phyloP scores from a whole-genome alignment of 768 basidiomycete species.

The Tulasnella calospora region DNA sequence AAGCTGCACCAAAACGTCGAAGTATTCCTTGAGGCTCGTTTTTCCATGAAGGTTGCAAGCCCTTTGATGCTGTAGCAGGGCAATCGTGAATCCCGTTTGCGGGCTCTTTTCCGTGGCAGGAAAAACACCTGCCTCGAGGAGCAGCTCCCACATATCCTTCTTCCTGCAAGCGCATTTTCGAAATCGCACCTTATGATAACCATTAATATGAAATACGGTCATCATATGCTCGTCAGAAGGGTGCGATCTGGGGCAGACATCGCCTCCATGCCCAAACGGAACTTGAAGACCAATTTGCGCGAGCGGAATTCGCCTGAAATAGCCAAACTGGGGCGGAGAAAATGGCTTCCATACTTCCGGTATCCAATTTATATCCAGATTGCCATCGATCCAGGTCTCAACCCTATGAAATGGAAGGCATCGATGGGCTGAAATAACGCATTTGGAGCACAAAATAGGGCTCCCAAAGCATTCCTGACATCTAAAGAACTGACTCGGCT shows the following conservation, averaged over 20 bases:
- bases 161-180: background rate
- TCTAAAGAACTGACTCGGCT: background rate
- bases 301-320: background rate
- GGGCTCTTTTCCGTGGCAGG: background rate
- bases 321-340: background rate
- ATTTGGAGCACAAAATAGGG: background rate
- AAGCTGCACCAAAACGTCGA: background rate
- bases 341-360: background rate
- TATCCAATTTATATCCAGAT: background rate
- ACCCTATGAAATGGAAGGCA: background rate
- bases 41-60: background rate
- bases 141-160: background rate
- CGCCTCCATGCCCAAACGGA: background rate
- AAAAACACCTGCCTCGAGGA: background rate
- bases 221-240: background rate
- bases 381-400: background rate
- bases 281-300: background rate
- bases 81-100: background rate
- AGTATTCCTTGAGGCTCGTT: background rate
- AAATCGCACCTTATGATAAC: background rate
- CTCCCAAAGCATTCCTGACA: background rate
- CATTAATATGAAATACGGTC: background rate
- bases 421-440: background rate
- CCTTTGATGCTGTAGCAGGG: background rate
- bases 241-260: background rate